Conservation (phyloP, 768 basidiomycete genomes). For the Boletus sp. region DNA sequence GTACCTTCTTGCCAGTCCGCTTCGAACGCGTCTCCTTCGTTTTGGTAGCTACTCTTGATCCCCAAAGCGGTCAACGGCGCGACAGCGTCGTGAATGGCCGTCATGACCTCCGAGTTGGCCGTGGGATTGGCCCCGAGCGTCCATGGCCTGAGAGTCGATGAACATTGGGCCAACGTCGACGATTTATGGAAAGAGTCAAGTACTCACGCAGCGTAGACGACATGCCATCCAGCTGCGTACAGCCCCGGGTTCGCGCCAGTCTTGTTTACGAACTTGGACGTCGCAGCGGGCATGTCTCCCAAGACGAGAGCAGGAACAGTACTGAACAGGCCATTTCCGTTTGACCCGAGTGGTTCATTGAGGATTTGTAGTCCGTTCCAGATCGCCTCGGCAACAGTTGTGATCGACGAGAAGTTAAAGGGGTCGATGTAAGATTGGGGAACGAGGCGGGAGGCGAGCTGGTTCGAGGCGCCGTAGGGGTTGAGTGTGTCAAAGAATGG, state of each 20-base stretch:
- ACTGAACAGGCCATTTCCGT: neutral
- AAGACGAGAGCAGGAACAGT: neutral
- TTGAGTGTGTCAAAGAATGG: conserved; percentile 11
- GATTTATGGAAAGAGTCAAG: neutral
- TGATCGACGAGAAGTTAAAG: conserved; percentile 6
- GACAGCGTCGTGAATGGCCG: conserved; percentile 8
- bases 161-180: neutral
- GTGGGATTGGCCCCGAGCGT: conserved; percentile 2
- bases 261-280: neutral
- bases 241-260: conserved; percentile 20
- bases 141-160: conserved; percentile 10
- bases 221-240: conserved; percentile 15
- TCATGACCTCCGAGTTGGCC: conserved; percentile 1
- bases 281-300: conserved; percentile 8
- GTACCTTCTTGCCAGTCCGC: conserved; percentile 19
- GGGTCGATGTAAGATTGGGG: conserved; percentile 17
- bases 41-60: conserved; percentile 23
- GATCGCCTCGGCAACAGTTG: conserved; percentile 11
- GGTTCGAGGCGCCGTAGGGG: conserved; percentile 15
- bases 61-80: conserved; percentile 15
- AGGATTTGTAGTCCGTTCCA: conserved; percentile 19
- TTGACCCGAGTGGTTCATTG: conserved; percentile 1
- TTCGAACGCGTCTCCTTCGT: conserved; percentile 20
- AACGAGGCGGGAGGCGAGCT: conserved; percentile 20
- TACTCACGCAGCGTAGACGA: conserved; percentile 13